phyloP scores from a whole-genome alignment of 495 filamentous ascomycete genomes.

The Hypoxylon trugodes region DNA sequence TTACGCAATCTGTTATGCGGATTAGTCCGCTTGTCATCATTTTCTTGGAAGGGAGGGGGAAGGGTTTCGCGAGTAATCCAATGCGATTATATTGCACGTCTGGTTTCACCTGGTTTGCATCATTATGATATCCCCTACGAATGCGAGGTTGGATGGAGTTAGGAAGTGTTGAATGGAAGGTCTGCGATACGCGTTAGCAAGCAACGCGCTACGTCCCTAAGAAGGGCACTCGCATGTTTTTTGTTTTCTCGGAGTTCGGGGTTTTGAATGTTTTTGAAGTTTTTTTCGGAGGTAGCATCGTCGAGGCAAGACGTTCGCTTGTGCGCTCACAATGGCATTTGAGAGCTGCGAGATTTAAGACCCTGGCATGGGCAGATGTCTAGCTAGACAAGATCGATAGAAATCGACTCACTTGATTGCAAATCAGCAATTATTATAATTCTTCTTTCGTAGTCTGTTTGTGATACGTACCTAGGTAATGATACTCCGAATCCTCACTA shows the following conservation, averaged over 20 bases:
- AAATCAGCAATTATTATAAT: background rate
- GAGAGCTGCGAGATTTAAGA: constrained; percentile 4
- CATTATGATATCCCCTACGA: constrained; percentile 26
- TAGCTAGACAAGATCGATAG: constrained; percentile 16
- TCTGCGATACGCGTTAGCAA: background rate
- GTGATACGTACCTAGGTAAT: background rate
- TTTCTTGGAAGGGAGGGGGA: background rate
- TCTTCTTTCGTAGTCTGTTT: background rate
- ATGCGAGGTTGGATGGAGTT: constrained; percentile 25
- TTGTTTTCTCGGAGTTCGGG: background rate
- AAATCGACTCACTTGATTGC: constrained; percentile 10
- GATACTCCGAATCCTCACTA: background rate
- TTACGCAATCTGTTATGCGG: background rate
- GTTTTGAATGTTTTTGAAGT: background rate
- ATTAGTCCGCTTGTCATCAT: background rate
- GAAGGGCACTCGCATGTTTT: constrained; percentile 1
- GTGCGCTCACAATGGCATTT: background rate
- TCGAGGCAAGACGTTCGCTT: background rate
- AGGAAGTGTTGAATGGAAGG: background rate
- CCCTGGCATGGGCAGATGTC: background rate
- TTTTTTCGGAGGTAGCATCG: background rate
- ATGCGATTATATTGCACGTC: constrained; percentile 3
- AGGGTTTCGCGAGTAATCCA: background rate
- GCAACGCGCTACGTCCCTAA: background rate
- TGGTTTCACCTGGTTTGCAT: constrained; percentile 10